A percentile compares a stretch with the other conserved stretches of the same genome.
phyloP scores from a whole-genome alignment of 257 asterid species.

The Anisodus tanguticus region DNA sequence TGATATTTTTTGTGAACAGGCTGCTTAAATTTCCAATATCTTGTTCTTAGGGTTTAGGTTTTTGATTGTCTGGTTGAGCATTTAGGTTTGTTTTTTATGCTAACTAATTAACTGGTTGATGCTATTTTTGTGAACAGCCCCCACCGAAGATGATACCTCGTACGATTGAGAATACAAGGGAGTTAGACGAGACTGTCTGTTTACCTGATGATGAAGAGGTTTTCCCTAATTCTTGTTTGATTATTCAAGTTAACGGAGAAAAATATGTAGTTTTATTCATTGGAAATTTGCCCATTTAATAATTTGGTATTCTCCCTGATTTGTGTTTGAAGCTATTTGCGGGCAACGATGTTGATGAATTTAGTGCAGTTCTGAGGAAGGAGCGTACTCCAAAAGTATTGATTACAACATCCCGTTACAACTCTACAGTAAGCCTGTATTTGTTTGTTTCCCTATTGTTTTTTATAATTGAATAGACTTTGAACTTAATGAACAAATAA shows the following conservation, averaged over 20 bases:
- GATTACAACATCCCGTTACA: conserved; percentile 88
- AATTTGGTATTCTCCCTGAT: background rate
- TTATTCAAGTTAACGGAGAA: background rate
- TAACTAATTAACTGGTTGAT: background rate
- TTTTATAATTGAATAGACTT: background rate
- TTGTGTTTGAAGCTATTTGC: conserved; percentile 59
- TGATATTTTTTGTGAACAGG: background rate
- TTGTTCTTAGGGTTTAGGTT: background rate
- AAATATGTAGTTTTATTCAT: background rate
- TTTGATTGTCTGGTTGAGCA: background rate
- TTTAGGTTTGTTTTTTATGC: background rate
- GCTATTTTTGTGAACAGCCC: conserved; percentile 43
- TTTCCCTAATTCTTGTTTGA: background rate
- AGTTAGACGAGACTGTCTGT: conserved; percentile 81
- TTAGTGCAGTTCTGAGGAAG: conserved; percentile 64
- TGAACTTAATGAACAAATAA: background rate
- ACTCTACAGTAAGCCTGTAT: conserved; percentile 68
- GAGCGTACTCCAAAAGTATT: conserved; percentile 69
- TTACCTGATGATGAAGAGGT: conserved; percentile 91
- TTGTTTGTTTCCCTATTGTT: background rate
- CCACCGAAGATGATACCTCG: conserved; percentile 70
- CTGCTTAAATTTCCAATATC: background rate
- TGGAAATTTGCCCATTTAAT: background rate
- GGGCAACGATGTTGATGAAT: conserved; percentile 89
- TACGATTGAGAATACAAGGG: conserved; percentile 94